These are phyloP conservation scores for Apiotrichum gracile DNA, from an alignment of 1,284 basidiomycete genomes.

Conservation along the genomic window DNA sequence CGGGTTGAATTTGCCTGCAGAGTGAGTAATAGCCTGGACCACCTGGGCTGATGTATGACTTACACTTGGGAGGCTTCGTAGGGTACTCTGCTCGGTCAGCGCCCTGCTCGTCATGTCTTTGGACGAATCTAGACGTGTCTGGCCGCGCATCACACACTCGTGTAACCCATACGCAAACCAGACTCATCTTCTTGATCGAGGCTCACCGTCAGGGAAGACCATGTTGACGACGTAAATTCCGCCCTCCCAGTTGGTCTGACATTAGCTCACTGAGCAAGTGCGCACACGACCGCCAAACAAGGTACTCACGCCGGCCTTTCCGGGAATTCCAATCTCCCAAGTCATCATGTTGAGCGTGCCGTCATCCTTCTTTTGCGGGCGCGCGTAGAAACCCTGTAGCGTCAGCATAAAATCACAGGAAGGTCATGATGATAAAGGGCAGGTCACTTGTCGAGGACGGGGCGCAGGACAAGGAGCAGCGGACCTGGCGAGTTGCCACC, in stretches of 20 bases:
- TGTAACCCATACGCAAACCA: background rate
- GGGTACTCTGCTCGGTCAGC: conserved; percentile 41
- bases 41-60: background rate
- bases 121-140: too few relatives aligned
- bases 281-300: background rate
- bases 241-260: conserved; percentile 91
- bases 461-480: background rate
- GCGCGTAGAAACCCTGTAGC: conserved; percentile 87
- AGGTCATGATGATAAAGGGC: too few relatives aligned
- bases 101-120: background rate
- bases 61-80: conserved; percentile 47
- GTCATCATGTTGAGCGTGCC: conserved; percentile 93
- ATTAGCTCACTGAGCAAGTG: too few relatives aligned
- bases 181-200: conserved; percentile 29
- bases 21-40: background rate
- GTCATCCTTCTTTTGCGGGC: conserved; percentile 80
- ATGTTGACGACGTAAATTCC: conserved; percentile 90
- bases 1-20: conserved; percentile 87
- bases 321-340: conserved; percentile 97
- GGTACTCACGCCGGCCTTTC: conserved; percentile 66
- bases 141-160: too few relatives aligned
- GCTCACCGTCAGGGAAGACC: conserved; percentile 86
- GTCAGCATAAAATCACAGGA: too few relatives aligned
- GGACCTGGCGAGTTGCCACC: background rate
- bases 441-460: background rate